Percentiles rank a stretch among this genome's conserved stretches.
Conservation (phyloP, 805 yeast genomes). For the Scheffersomyces lignosus region DNA sequence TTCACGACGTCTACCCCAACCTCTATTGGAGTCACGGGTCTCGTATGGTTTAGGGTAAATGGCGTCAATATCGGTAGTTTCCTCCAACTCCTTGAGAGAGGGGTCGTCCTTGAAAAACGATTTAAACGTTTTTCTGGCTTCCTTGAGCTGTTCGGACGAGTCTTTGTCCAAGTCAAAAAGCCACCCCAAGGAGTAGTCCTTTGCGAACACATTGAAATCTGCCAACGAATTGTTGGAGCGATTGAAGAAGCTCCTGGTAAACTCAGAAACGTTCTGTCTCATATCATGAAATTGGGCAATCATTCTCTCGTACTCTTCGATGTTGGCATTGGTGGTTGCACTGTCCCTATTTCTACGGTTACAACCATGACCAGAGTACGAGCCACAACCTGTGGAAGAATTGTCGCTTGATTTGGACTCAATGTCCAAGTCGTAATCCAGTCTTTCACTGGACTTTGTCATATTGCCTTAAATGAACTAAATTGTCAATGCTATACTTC, state of each 20-base stretch:
- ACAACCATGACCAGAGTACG: no score
- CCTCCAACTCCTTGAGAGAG: not conserved
- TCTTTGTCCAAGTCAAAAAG: constrained; percentile 8
- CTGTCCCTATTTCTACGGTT: not conserved
- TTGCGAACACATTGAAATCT: constrained; percentile 23
- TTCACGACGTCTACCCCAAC: not conserved
- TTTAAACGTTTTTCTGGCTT: constrained; percentile 2
- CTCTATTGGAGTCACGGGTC: constrained; percentile 8
- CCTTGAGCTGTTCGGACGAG: not conserved
- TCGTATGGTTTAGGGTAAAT: constrained; percentile 23
- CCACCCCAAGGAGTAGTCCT: constrained; percentile 18
- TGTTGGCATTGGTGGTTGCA: constrained; percentile 4
- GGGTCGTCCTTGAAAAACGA: not conserved
- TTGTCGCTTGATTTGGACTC: no score
- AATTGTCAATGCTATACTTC: no score
- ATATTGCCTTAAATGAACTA: no score
- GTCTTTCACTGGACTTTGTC: no score
- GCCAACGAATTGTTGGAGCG: constrained; percentile 20
- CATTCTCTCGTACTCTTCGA: constrained; percentile 24
- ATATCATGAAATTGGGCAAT: constrained; percentile 24
- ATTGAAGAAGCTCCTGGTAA: constrained; percentile 26
- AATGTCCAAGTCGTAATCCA: no score
- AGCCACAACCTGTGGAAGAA: no score
- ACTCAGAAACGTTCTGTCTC: constrained; percentile 22
- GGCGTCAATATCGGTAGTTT: constrained; percentile 8